Evolutionary conservation across 495 filamentous ascomycete species (phyloP), one percentile per base, ranked within the genome.

Genomic region (Bacidia gigantensis): DNA sequence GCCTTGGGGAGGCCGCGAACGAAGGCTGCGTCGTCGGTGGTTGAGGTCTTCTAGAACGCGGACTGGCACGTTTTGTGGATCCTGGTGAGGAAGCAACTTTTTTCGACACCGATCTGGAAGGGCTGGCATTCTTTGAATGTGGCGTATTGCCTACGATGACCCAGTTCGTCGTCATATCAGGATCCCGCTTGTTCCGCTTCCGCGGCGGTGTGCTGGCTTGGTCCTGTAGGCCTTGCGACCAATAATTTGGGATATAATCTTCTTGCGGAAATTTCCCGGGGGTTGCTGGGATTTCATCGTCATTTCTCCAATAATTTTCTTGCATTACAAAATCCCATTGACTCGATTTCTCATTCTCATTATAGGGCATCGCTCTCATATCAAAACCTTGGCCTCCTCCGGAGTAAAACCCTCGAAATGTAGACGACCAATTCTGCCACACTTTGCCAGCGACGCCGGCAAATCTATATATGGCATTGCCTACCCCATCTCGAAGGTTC

Each of bases 391-490:
- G 71, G 3, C 88, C 89, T 17, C 84, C 87, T 22, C 87, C 89
- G 12, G 87, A 84, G 51, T 89, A 82, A 66, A 95, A 95, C 0
- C 89, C 89, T 45, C 73, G 70, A 62, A 95, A 89, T 0, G 83
- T 76, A 10, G 78, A 76, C 1, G 72, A 70, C 60, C 87, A 92
- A 54, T 93, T 87, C 60, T 88, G 76, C 71, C 84, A 86, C 9
- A 92, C 79, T 63, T 82, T 89, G 5, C 85, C 85, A 1, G 69
- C 72, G 11, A 72, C 63, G 2, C 59, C 62, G 7, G 87, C 80
- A 23, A 84, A 76, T 26, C 71, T 70, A 41, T 78, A 67, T 23
- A 76, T 71, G 3, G 67, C 66, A 40, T 60, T 72, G 14, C 69
- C 70, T 70, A 71, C 72, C 57, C 72, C 66, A 38, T 58, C 49